Evolutionary conservation across 495 filamentous ascomycete genomes (phyloP), one percentile per base, ranked within the genome.

Genomic region (Aspergillus cristatus): DNA sequence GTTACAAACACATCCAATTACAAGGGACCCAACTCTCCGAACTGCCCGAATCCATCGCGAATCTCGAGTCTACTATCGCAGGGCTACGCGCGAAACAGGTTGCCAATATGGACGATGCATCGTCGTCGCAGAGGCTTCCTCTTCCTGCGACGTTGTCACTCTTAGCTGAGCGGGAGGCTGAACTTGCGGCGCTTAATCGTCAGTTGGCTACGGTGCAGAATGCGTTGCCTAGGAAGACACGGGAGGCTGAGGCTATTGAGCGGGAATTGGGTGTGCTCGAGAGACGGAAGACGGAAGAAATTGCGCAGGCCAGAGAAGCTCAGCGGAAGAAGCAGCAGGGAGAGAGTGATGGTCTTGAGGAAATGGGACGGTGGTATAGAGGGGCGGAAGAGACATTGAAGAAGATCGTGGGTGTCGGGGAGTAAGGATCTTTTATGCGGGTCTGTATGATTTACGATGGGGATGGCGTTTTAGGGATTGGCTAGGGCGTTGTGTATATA

Each of bases 311-410:
- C 13, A 75, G 69, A 40, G 89, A 98, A 54, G 89, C 88, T 3
- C 73, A 76, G 50, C 70, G 82, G 48, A 80, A 84, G 58, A 86
- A 81, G 57, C 81, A 85, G 50, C 70, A 78, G 24, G 78, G 79
- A 0, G 73, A 81, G 18, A 81, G 76, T 36, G 85, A 91, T 55
- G 85, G 90, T 37, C 55, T 93, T 15, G 86, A 93, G 52, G 81
- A 86, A 58, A 74, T 75, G 57, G 88, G 84, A 12, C 64, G 85
- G 49, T 95, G 88, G 88, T 81, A 82, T 51, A 75, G 75, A 42
- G 79, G 80, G 18, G 75, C 79, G 1, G 84, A 89, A 56, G 61
- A 65, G 11, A 75, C 71, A 2, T 61, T 94, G 56, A 79, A 73
- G 47, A 72, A 72, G 33, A 65, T 93, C 53, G 63, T 91, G 39